Conservation (phyloP, 371 early-diverging fungal species). For the Mortierella sp. region DNA sequence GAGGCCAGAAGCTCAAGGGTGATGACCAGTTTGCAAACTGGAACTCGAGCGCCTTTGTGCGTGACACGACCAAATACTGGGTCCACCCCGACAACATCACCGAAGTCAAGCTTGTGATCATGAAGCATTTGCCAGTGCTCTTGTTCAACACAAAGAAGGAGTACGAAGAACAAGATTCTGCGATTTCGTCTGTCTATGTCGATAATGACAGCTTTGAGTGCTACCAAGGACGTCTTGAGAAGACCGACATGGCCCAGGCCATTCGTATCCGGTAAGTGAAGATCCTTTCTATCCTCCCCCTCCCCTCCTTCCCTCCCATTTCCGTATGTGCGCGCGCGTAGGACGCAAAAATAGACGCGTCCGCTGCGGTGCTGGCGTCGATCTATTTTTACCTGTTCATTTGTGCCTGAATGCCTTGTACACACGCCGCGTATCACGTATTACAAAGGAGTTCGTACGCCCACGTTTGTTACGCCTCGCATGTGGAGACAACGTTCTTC, state of each 20-base stretch:
- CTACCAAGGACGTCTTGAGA: slow-evolving; percentile 94
- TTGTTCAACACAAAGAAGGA: slow-evolving; percentile 91
- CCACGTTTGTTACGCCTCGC: no score
- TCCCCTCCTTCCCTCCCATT: no score
- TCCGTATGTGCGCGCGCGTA: no score
- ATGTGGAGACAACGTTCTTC: no score
- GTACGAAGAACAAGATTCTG: slow-evolving; percentile 81
- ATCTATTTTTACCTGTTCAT: background rate
- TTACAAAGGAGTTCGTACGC: no score
- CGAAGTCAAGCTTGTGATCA: slow-evolving; percentile 93
- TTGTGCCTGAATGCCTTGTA: background rate
- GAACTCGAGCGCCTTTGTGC: slow-evolving; percentile 71
- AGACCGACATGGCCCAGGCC: slow-evolving; percentile 94
- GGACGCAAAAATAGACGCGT: no score
- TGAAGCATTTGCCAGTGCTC: slow-evolving; percentile 97
- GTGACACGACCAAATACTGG: slow-evolving; percentile 98
- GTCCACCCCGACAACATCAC: slow-evolving; percentile 99
- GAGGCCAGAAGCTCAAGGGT: slow-evolving; percentile 76
- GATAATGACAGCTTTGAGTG: slow-evolving; percentile 96
- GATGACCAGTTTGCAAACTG: slow-evolving; percentile 55
- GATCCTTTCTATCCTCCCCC: no score
- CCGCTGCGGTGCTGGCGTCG: no score
- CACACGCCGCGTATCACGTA: background rate
- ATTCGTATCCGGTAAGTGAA: slow-evolving; percentile 82
- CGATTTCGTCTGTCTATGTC: slow-evolving; percentile 97